Evolutionary conservation across 805 yeast species (phyloP), one percentile per base, ranked within the genome.

Genomic region (Naumovozyma castellii): DNA sequence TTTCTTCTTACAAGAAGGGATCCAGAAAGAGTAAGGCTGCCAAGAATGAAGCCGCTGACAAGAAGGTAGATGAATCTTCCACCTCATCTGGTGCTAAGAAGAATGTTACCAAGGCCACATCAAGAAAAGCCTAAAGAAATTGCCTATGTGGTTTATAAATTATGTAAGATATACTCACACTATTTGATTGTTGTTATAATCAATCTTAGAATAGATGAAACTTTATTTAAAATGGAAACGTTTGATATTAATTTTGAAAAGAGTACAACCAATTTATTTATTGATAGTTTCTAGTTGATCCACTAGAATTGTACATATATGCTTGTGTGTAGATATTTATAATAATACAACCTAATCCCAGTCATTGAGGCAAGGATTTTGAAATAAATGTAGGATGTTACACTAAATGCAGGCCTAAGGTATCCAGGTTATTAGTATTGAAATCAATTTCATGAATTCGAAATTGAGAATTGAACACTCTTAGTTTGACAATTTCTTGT

Each of bases 1-100:
- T 87, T 61, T 78, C 78, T 57, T 84, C 83, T 40, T 90, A 90
- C 75, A 76, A 73, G 62, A 71, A 67, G 52, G 60, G 65, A 39
- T 64, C 61, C 20, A 49, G 52, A 42, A 49, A 49, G 54, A 45
- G 44, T 20, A 44, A 34, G 39, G 27, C 41, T 6, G 41, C 40
- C 36, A 49, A 45, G 36, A 35, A 41, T 14, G 51, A 36, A 27
- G 25, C 42, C 16, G 36, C 27, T 20, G 46, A 28, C 29, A 35
- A 35, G 28, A 36, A 10, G 12, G 32, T 12, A 9, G 15, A 12
- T 5, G 13, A 12, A 5, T 9, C 15, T 29, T 29, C 32, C 15
- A 29, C 32, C 13, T 12, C 32, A 9, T 8, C 32, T 6, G 32
- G 32, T 6, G 32, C 13, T 6, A 43, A 45, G 42, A 35, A 41